Evolutionary conservation across 2,329 filamentous ascomycete genomes (phyloP).

Genomic region (Aspergillus brunneoviolaceus): DNA sequence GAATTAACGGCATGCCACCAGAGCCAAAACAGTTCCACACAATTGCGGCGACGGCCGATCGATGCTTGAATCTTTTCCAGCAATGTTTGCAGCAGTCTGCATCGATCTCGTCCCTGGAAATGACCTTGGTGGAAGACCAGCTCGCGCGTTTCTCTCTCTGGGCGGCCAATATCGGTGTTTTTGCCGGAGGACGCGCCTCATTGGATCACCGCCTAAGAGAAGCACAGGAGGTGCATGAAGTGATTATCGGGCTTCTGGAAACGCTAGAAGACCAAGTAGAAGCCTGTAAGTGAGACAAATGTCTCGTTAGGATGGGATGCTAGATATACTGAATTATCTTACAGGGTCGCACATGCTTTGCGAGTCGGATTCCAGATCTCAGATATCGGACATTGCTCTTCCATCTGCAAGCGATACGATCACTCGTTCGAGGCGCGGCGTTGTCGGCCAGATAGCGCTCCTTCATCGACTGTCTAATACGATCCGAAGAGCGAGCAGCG

Average conservation of each 20-base stretch:
- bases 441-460: neutral
- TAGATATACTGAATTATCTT: too few species aligned
- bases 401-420: too few species aligned
- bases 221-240: constrained; percentile 6
- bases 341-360: too few species aligned
- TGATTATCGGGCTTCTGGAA: constrained; percentile 2
- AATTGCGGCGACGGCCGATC: neutral
- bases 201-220: constrained; percentile 11
- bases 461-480: constrained; percentile 11
- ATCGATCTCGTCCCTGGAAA: too few species aligned
- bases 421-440: too few species aligned
- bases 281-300: neutral
- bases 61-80: constrained; percentile 6
- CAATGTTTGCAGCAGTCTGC: neutral
- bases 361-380: too few species aligned
- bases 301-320: too few species aligned
- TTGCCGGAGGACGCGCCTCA: constrained; percentile 2
- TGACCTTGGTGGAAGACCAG: constrained; percentile 4
- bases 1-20: too few species aligned
- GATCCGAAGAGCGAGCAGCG: constrained; percentile 10
- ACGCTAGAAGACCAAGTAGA: constrained; percentile 8
- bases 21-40: too few species aligned
- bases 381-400: too few species aligned
- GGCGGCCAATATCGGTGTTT: constrained; percentile 10
- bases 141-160: constrained; percentile 8